phyloP scores from a whole-genome alignment of 176 grass and related monocot species.

The Echinochloa phyllopogon region DNA sequence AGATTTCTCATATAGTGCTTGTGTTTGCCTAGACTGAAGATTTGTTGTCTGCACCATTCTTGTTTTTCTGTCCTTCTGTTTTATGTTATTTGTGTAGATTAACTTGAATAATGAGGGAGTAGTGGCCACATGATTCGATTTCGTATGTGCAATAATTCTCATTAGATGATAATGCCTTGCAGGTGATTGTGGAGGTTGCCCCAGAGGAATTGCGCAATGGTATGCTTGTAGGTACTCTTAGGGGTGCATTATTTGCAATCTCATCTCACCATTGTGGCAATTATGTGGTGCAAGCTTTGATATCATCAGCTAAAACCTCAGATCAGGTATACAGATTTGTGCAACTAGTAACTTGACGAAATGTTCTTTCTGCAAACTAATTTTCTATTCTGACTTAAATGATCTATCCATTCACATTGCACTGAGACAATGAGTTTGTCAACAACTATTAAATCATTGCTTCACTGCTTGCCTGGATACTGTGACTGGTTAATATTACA shows the following conservation, averaged over 20 bases:
- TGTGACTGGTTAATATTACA: constrained; percentile 2
- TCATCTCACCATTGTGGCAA: constrained; percentile 90
- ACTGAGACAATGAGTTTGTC: not conserved
- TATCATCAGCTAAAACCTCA: constrained; percentile 82
- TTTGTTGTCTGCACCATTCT: not conserved
- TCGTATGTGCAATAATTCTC: constrained; percentile 7
- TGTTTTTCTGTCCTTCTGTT: not conserved
- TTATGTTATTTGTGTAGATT: not conserved
- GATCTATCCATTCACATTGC: not conserved
- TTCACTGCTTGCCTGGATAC: constrained; percentile 11
- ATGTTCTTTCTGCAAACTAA: constrained; percentile 21
- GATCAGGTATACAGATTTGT: constrained; percentile 68
- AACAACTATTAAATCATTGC: constrained; percentile 1
- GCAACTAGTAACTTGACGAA: not conserved
- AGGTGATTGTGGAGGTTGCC: constrained; percentile 93
- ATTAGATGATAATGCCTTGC: constrained; percentile 41
- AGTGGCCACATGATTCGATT: constrained; percentile 2
- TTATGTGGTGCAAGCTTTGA: constrained; percentile 89
- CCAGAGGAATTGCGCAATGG: constrained; percentile 69
- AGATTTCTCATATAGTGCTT: constrained; percentile 4
- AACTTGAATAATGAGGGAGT: not conserved
- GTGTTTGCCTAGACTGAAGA: constrained; percentile 5
- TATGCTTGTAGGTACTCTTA: constrained; percentile 69
- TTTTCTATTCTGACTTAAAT: constrained; percentile 11
- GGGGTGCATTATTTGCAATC: constrained; percentile 76